Evolutionary conservation across 2,329 filamentous ascomycete genomes (phyloP).

Genomic region (Scleromitrula shiraiana): DNA sequence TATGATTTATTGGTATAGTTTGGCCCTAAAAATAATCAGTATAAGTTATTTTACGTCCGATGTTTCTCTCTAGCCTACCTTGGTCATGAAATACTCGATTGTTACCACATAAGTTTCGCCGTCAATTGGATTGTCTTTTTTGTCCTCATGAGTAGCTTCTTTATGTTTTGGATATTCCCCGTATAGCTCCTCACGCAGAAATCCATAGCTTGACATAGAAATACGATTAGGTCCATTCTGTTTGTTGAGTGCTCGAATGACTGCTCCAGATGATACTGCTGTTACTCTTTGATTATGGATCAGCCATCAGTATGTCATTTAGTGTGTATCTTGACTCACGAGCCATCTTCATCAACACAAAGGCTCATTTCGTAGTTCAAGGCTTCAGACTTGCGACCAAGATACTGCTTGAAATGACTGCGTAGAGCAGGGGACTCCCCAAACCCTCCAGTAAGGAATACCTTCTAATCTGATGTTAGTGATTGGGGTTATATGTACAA

Average conservation of each 20-base stretch:
- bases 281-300: constrained; percentile 11
- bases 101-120: constrained; percentile 13
- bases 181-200: constrained; percentile 12
- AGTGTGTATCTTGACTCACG: no score
- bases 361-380: constrained; percentile 6
- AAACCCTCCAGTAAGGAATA: constrained; percentile 23
- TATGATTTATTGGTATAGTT: constrained; percentile 7
- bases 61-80: no score
- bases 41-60: no score
- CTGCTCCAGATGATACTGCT: constrained; percentile 16
- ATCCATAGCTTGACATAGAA: constrained; percentile 15
- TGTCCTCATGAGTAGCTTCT: background rate
- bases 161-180: no score
- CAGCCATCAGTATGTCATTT: no score
- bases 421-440: constrained; percentile 15
- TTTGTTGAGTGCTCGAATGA: constrained; percentile 15
- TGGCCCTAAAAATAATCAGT: constrained; percentile 9
- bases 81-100: constrained; percentile 18
- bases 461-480: constrained; percentile 13
- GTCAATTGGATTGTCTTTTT: constrained; percentile 14
- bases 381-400: background rate
- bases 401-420: constrained; percentile 9
- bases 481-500: no score
- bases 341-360: constrained; percentile 1
- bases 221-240: constrained; percentile 15